phyloP scores from a whole-genome alignment of 2,329 filamentous ascomycete genomes.

The Ophiostoma triangulosporum region DNA sequence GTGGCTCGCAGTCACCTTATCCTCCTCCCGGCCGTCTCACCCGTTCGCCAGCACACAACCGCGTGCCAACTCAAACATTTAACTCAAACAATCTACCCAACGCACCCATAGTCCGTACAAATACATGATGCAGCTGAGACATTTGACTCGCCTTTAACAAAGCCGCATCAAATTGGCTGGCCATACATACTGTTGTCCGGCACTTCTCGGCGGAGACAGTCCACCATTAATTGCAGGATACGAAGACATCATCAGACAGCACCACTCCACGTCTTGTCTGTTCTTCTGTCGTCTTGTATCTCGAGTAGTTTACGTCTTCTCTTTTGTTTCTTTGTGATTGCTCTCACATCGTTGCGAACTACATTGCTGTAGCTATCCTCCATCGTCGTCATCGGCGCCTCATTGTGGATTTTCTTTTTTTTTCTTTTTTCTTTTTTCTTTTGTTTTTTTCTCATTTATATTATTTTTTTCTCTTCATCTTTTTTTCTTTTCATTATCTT shows the following conservation, averaged over 20 bases:
- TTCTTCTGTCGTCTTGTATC: not conserved
- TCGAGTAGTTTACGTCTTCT: not conserved
- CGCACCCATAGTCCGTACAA: not conserved
- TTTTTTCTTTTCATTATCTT: not conserved
- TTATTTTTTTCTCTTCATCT: not conserved
- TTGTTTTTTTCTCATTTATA: not conserved
- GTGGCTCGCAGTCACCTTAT: not conserved
- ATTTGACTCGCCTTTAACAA: constrained; percentile 8
- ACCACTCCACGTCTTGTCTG: not conserved
- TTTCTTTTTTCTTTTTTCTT: not conserved
- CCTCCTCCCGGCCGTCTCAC: constrained; percentile 10
- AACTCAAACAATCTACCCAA: not conserved
- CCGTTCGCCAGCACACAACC: not conserved
- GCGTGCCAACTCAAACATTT: not conserved
- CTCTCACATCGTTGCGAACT: not conserved
- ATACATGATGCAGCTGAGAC: constrained; percentile 11
- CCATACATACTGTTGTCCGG: not conserved
- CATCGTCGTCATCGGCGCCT: not conserved
- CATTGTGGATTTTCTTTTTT: not conserved
- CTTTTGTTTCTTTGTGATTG: not conserved
- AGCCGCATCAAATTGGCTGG: constrained; percentile 3
- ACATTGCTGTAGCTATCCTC: not conserved
- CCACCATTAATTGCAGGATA: not conserved
- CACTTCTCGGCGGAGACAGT: not conserved
- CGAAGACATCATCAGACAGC: not conserved